Conservation (phyloP, 495 filamentous ascomycete species). For the Hyaloscypha finlandica region DNA sequence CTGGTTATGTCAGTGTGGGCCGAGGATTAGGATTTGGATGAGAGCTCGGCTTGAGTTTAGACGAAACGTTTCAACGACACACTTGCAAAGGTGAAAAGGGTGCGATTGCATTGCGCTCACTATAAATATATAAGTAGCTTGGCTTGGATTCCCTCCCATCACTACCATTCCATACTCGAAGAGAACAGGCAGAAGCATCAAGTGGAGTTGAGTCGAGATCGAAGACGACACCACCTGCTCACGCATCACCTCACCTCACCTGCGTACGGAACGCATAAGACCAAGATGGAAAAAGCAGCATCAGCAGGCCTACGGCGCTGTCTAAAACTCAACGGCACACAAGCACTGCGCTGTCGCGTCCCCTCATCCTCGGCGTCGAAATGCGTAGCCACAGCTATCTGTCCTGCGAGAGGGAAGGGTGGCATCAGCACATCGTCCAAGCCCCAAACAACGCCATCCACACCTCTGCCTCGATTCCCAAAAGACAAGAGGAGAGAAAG, state of each 20-base stretch:
- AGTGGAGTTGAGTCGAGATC: background rate
- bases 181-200: background rate
- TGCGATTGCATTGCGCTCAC: background rate
- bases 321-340: conserved; percentile 7
- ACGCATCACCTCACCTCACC: background rate
- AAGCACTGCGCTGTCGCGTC: conserved; percentile 15
- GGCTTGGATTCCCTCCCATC: background rate
- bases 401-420: conserved; percentile 2
- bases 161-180: background rate
- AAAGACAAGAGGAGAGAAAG: conserved; percentile 5
- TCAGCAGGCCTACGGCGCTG: conserved; percentile 15
- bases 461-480: background rate
- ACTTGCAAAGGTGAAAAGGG: background rate
- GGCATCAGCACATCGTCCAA: background rate
- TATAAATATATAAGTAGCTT: no score
- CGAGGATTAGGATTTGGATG: background rate
- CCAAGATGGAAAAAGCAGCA: conserved; percentile 12
- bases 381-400: conserved; percentile 16
- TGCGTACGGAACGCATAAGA: background rate
- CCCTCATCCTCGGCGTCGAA: background rate
- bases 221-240: background rate
- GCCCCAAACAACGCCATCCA: background rate
- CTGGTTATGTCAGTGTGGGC: background rate
- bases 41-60: background rate
- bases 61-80: background rate